Evolutionary conservation across 352 stramenopile genomes (phyloP).

Genomic region (Phytopythium mirpurense): DNA sequence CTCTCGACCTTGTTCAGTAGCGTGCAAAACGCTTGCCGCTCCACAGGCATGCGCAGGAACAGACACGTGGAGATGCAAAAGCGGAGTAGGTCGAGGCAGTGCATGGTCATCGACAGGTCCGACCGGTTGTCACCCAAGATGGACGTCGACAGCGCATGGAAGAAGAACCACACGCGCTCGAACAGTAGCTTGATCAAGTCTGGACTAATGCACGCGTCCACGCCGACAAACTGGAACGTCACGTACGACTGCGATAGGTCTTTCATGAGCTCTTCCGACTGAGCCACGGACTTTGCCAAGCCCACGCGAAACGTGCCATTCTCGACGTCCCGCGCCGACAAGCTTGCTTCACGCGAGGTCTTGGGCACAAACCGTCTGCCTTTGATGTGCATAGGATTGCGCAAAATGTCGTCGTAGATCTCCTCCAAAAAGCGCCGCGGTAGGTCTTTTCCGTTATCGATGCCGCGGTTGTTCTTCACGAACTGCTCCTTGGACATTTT

Average conservation of each 20-base stretch:
- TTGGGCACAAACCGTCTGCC: slow-evolving; percentile 48
- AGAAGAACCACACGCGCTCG: slow-evolving; percentile 93
- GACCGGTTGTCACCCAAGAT: slow-evolving; percentile 78
- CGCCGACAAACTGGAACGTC: slow-evolving; percentile 89
- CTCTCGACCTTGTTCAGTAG: slow-evolving; percentile 66
- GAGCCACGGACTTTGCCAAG: slow-evolving; percentile 65
- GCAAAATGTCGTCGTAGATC: slow-evolving; percentile 96
- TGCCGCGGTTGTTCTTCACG: slow-evolving; percentile 95
- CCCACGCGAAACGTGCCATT: slow-evolving; percentile 73
- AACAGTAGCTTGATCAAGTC: slow-evolving; percentile 92
- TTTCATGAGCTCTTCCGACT: slow-evolving; percentile 85
- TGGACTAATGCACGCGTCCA: slow-evolving; percentile 85
- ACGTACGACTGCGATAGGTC: slow-evolving; percentile 74
- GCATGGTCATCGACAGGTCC: slow-evolving; percentile 73
- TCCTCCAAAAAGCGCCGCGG: slow-evolving; percentile 88
- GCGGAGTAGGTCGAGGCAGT: slow-evolving; percentile 76
- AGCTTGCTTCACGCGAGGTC: slow-evolving; percentile 34
- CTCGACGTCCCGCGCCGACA: slow-evolving; percentile 47
- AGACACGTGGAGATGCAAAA: slow-evolving; percentile 82
- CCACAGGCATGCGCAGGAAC: slow-evolving; percentile 72
- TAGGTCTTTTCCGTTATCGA: slow-evolving; percentile 90
- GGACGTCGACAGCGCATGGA: slow-evolving; percentile 82
- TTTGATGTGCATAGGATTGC: slow-evolving; percentile 91
- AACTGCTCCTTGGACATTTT: slow-evolving; percentile 98
- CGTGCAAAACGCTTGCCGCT: slow-evolving; percentile 75